Percentiles rank a stretch among this genome's conserved stretches.
phyloP scores from a whole-genome alignment of 164 flowering plant species.

The Nelumbo lutea region DNA sequence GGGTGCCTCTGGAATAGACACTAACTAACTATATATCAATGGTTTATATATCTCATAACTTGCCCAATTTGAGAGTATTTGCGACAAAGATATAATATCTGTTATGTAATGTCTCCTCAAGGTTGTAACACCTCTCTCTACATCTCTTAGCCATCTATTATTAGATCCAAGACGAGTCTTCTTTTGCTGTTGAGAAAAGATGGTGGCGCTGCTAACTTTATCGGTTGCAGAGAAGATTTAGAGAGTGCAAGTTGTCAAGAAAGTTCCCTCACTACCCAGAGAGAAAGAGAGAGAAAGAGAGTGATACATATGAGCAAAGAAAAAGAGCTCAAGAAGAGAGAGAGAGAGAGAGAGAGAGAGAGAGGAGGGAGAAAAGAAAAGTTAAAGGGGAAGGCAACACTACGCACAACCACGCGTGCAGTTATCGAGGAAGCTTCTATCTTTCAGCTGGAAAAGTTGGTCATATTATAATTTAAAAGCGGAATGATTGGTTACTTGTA shows the following conservation, averaged over 20 bases:
- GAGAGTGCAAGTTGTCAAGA: conserved; percentile 20
- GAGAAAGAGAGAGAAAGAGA: neutral
- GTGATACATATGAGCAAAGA: neutral
- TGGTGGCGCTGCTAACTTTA: conserved; percentile 17
- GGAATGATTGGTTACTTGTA: neutral
- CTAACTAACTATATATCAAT: neutral
- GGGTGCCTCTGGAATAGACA: neutral
- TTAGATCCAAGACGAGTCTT: conserved; percentile 7
- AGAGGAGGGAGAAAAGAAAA: conserved; percentile 8
- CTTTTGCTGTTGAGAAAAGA: conserved; percentile 11
- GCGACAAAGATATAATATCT: no score
- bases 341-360: conserved; percentile 16
- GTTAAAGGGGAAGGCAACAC: conserved; percentile 26
- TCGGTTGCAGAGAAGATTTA: conserved; percentile 21
- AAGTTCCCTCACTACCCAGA: neutral
- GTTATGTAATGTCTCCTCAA: neutral
- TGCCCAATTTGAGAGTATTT: neutral
- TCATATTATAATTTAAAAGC: conserved; percentile 10
- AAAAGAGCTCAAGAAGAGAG: conserved; percentile 1
- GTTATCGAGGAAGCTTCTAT: conserved; percentile 67
- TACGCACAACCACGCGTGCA: conserved; percentile 54
- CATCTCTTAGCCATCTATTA: neutral
- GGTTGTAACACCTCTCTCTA: neutral
- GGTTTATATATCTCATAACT: neutral
- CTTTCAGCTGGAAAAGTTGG: conserved; percentile 30